Conservation (phyloP, 1,284 basidiomycete genomes). For the Singerocomus inundabilis region DNA sequence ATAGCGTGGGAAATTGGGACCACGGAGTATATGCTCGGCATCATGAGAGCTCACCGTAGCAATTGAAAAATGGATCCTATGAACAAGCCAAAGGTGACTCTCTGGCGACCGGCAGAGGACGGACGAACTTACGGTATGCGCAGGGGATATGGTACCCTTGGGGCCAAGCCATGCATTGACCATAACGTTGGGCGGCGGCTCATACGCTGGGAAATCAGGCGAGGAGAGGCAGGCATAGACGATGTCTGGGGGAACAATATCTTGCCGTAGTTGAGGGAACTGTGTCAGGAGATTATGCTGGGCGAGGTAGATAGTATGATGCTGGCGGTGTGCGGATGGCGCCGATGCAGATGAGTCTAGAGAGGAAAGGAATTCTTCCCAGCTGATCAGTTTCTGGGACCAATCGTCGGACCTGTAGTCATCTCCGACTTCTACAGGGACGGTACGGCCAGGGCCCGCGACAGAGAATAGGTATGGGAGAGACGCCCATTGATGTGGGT, state of each 20-base stretch:
- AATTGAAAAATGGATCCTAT: conserved; percentile 92
- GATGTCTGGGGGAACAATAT: conserved; percentile 85
- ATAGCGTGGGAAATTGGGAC: conserved; percentile 9
- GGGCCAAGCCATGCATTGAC: conserved; percentile 92
- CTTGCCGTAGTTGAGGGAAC: conserved; percentile 74
- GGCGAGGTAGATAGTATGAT: conserved; percentile 75
- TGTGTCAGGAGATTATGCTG: conserved; percentile 87
- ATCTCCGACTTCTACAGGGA: conserved; percentile 88
- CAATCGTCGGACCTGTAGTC: conserved; percentile 84
- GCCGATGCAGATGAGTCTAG: conserved; percentile 47
- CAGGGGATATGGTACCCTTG: conserved; percentile 73
- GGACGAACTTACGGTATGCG: conserved; percentile 77
- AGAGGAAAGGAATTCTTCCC: conserved; percentile 69
- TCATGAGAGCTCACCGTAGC: conserved; percentile 60
- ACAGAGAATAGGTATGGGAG: conserved; percentile 62
- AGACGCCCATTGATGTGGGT: conserved; percentile 64
- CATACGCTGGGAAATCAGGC: conserved; percentile 51
- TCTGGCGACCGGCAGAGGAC: background rate
- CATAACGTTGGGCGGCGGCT: conserved; percentile 68
- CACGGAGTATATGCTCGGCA: background rate
- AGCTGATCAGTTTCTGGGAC: conserved; percentile 79
- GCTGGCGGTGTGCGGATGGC: conserved; percentile 15
- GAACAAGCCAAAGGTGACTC: conserved; percentile 2
- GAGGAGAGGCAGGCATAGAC: conserved; percentile 68
- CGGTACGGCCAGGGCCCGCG: conserved; percentile 76